phyloP scores from a whole-genome alignment of 1,284 basidiomycete genomes.

The Vanrija humicola region DNA sequence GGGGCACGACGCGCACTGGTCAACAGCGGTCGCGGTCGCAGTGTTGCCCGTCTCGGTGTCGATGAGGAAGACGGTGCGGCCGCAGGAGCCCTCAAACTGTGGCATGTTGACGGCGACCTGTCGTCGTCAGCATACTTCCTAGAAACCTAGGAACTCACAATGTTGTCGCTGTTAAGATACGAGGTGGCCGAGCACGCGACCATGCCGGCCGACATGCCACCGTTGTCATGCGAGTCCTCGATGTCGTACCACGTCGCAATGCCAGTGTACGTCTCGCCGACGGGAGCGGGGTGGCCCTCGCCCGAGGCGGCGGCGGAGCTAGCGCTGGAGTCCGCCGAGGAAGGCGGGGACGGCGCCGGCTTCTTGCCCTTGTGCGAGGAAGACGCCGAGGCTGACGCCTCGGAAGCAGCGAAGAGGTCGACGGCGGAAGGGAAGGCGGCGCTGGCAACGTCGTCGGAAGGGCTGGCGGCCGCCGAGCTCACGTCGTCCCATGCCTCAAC shows the following conservation, averaged over 20 bases:
- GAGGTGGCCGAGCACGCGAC: background rate
- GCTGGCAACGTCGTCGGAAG: too few relatives aligned
- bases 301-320: too few relatives aligned
- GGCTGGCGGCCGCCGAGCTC: too few relatives aligned
- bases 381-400: too few relatives aligned
- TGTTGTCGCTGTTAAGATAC: background rate
- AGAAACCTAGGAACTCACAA: background rate
- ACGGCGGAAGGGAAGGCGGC: too few relatives aligned
- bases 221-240: background rate
- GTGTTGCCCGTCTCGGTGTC: background rate
- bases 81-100: background rate
- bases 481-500: too few relatives aligned
- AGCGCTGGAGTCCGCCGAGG: too few relatives aligned
- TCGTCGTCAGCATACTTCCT: too few relatives aligned
- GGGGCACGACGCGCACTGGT: background rate
- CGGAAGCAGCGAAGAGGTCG: too few relatives aligned
- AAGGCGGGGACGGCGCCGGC: too few relatives aligned
- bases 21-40: background rate
- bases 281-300: too few relatives aligned
- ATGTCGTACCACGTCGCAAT: constrained; percentile 2
- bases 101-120: background rate
- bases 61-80: background rate
- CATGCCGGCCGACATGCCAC: background rate
- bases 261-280: background rate
- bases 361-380: too few relatives aligned